These are phyloP conservation scores for Lyophyllum atratum DNA, from an alignment of 768 basidiomycete genomes.

Conservation along the genomic window DNA sequence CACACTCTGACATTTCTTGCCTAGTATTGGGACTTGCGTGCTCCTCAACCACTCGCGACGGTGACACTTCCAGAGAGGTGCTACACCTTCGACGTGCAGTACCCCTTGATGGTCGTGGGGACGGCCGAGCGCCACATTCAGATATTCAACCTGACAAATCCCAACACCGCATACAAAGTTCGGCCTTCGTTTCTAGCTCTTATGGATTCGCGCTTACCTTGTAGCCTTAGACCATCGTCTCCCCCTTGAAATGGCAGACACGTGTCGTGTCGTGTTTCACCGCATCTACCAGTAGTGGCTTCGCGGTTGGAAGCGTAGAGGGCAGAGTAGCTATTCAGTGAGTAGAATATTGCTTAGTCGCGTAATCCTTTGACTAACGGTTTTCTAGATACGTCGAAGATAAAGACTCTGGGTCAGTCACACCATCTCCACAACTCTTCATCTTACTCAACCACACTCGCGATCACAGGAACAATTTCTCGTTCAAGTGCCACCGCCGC, in stretches of 20 bases:
- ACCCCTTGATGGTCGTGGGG: constrained; percentile 86
- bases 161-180: constrained; percentile 71
- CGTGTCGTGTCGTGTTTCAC: constrained; percentile 85
- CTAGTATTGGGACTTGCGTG: constrained; percentile 93
- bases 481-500: constrained; percentile 82
- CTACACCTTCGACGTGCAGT: constrained; percentile 83
- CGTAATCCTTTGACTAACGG: neutral
- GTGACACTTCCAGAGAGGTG: constrained; percentile 89
- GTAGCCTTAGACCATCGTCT: constrained; percentile 65
- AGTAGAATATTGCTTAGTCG: constrained; percentile 29
- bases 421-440: neutral
- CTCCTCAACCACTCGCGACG: constrained; percentile 71
- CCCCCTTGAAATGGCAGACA: constrained; percentile 94
- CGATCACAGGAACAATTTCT: constrained; percentile 70
- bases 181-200: neutral
- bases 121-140: constrained; percentile 93
- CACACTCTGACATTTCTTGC: neutral
- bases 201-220: neutral
- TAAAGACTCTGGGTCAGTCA: constrained; percentile 66
- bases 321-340: constrained; percentile 96
- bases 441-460: neutral
- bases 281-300: constrained; percentile 63
- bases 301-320: constrained; percentile 85
- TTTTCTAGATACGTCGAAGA: constrained; percentile 78
- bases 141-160: constrained; percentile 85